phyloP scores from a whole-genome alignment of 306 rosid species.

The Vigna hirtella region DNA sequence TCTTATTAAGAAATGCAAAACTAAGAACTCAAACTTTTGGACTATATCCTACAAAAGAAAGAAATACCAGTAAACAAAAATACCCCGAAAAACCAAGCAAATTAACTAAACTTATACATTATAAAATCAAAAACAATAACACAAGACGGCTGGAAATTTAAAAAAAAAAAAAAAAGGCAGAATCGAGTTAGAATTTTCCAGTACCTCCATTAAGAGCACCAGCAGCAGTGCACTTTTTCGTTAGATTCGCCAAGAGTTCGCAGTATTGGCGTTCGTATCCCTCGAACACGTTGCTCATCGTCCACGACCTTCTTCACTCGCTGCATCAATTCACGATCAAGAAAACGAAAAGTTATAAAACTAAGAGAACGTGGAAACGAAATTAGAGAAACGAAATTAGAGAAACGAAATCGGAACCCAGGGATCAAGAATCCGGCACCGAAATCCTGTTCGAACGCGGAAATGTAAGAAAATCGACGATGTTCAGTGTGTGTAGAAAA shows the following conservation, averaged over 20 bases:
- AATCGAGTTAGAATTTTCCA: constrained; percentile 17
- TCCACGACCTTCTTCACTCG: constrained; percentile 41
- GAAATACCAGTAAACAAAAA: background rate
- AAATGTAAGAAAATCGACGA: background rate
- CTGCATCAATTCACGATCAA: constrained; percentile 45
- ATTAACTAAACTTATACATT: constrained; percentile 6
- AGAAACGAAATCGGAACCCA: constrained; percentile 23
- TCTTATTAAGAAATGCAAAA: too few relatives aligned
- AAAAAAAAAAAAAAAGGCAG: background rate
- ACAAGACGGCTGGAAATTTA: background rate
- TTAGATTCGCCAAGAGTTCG: constrained; percentile 79
- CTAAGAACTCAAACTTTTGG: background rate
- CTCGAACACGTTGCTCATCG: constrained; percentile 84
- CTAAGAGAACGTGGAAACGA: background rate
- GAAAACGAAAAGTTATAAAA: background rate
- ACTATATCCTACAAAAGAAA: constrained; percentile 12
- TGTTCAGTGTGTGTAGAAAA: background rate
- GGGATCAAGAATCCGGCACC: constrained; percentile 6
- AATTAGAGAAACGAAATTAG: constrained; percentile 3
- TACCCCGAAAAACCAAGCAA: background rate
- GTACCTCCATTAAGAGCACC: constrained; percentile 82
- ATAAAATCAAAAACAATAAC: background rate
- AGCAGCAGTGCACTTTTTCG: constrained; percentile 70
- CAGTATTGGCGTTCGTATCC: constrained; percentile 92
- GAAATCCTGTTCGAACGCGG: constrained; percentile 34